A percentile compares a stretch with the other conserved stretches of the same genome.
These are phyloP conservation scores for Cladosporium sp. DNA, from an alignment of 2,329 filamentous ascomycete species.

Conservation along the genomic window DNA sequence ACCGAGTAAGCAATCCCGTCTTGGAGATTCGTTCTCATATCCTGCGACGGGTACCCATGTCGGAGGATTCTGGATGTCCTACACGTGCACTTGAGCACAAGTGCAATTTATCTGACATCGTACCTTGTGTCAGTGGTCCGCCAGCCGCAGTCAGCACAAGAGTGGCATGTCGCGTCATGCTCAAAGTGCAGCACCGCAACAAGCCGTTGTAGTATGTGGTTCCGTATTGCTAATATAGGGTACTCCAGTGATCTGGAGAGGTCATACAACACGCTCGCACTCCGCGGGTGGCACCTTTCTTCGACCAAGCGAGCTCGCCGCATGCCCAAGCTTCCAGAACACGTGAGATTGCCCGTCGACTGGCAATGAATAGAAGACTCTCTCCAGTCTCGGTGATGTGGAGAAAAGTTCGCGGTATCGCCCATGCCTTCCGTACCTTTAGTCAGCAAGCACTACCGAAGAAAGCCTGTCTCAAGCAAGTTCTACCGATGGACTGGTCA, in stretches of 20 bases:
- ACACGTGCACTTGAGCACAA: not conserved
- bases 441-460: not conserved
- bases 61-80: not conserved
- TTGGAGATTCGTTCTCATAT: not conserved
- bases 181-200: not conserved
- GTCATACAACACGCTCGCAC: not conserved
- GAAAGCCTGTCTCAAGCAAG: not conserved
- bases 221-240: not conserved
- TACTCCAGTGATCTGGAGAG: not conserved
- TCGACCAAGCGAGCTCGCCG: not conserved
- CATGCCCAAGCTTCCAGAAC: not conserved
- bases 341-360: not conserved
- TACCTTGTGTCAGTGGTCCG: not conserved
- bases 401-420: not conserved
- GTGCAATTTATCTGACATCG: not conserved
- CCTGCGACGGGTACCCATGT: not conserved
- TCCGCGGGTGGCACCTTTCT: not conserved
- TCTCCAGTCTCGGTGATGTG: not conserved
- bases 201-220: not conserved
- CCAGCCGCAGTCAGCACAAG: not conserved
- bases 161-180: not conserved
- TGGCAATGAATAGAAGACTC: not conserved
- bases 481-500: not conserved
- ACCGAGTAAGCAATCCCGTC: not conserved
- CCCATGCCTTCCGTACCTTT: not conserved